Base-by-base conservation (phyloP, 805 yeast species). In the Priceomyces medius region DNA sequence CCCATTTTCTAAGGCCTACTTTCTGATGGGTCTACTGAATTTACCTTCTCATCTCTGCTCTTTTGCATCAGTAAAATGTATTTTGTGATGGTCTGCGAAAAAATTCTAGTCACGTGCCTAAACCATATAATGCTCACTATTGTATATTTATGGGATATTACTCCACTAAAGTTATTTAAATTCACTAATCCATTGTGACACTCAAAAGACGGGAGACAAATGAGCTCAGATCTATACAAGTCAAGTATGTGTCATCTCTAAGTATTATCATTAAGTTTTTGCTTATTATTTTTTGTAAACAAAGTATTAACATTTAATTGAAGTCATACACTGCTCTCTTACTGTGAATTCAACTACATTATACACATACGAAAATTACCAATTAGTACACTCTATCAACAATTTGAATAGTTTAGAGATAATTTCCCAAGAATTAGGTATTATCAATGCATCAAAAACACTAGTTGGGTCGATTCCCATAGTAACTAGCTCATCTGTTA, bases 271-370 rank as follows among this genome's bases (percentile, higher is more conserved):
- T 28, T 23, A 28, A 28, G n/a, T 28, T 7, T n/a, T n/a, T n/a
- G 7, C n/a, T 13, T 31, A 31, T 31, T 4, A 14, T 13, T 31
- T 13, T 13, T 31, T 3, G 18, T 19, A 3, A 32, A 7, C 19
- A 20, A 18, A 26, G 29, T 10, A 26, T n/a, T 26, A 13, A 29
- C 50, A 54, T 51, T 52, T 52, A 53, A 51, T 3, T 3, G 12
- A 37, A 71, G 77, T 76, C 46, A 63, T 76, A 14, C 71, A 68
- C 48, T 71, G 77, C 16, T 71, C 80, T 2, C 61, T 76, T 29
- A 72, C 80, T 3, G 58, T 64, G 40, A 80, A 81, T 52, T 79
- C 85, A 13, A 76, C 83, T 4, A 79, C 85, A 0, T 62, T 80
- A 10, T 81, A 76, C 55, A 74, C 84, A 9, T 70, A 77, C 47